phyloP scores from a whole-genome alignment of 495 filamentous ascomycete species.

The Neurospora cerealis region DNA sequence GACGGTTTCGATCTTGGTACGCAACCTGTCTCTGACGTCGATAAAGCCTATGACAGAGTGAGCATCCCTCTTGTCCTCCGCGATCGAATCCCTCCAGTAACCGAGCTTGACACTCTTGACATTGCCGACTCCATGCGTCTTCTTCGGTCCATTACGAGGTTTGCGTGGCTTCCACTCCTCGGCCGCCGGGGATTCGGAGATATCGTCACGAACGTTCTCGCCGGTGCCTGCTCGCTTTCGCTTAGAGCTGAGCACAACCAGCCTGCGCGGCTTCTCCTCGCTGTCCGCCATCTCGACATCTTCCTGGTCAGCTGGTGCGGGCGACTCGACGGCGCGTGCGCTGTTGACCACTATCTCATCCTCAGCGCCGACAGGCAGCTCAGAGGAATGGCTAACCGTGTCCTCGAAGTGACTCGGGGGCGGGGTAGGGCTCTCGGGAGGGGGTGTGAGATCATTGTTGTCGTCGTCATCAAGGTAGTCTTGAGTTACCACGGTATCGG shows the following conservation, averaged over 20 bases:
- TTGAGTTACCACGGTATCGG: neutral
- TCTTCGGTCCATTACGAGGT: constrained; percentile 12
- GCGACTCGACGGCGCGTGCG: constrained; percentile 14
- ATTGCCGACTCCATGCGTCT: constrained; percentile 18
- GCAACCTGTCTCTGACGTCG: constrained; percentile 41
- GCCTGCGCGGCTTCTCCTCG: constrained; percentile 20
- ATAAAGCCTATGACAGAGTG: constrained; percentile 46
- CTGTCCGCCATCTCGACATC: constrained; percentile 29
- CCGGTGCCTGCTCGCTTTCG: constrained; percentile 39
- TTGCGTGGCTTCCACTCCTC: constrained; percentile 15
- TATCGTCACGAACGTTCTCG: constrained; percentile 27
- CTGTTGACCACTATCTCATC: constrained; percentile 36
- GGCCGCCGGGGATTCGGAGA: constrained; percentile 14
- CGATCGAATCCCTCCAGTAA: constrained; percentile 43
- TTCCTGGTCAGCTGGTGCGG: constrained; percentile 17
- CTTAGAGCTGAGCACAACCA: constrained; percentile 24
- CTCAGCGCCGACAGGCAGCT: constrained; percentile 23
- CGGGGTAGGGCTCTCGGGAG: constrained; percentile 11
- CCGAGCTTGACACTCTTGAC: constrained; percentile 39
- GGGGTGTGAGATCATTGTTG: constrained; percentile 17
- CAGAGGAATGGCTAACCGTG: constrained; percentile 18
- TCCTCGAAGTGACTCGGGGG: constrained; percentile 9
- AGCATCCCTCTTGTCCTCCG: constrained; percentile 30
- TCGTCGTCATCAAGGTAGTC: constrained; percentile 7
- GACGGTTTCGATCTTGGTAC: constrained; percentile 37